Evolutionary conservation across 305 asterid species (phyloP).

Genomic region (Vinca major): DNA sequence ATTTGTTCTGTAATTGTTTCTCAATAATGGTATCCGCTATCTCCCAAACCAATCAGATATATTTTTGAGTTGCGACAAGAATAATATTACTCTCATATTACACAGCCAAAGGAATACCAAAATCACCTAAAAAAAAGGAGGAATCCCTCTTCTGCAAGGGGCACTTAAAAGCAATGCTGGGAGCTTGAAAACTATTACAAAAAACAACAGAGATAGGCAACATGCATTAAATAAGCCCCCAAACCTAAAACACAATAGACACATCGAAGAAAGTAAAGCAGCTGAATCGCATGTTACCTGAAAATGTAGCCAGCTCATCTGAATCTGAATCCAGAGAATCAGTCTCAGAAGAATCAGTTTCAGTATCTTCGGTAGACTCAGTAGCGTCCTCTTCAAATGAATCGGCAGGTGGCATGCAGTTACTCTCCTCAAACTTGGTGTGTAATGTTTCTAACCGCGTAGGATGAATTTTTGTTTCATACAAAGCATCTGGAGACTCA

Average conservation of each 20-base stretch:
- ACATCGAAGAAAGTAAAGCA: not conserved
- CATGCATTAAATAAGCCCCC: not conserved
- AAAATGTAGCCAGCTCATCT: constrained; percentile 56
- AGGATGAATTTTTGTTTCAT: constrained; percentile 33
- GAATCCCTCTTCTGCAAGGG: too few species aligned
- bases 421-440: constrained; percentile 42
- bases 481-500: constrained; percentile 42
- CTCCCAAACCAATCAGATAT: not conserved
- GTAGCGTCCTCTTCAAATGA: constrained; percentile 49
- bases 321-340: constrained; percentile 76
- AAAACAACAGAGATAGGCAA: not conserved
- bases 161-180: not conserved
- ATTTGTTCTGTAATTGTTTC: not conserved
- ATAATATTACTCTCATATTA: not conserved
- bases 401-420: constrained; percentile 31
- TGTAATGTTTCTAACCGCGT: constrained; percentile 40
- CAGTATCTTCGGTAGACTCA: constrained; percentile 79
- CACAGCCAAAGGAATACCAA: not conserved
- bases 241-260: not conserved
- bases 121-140: too few species aligned
- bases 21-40: not conserved
- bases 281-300: constrained; percentile 35
- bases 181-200: not conserved
- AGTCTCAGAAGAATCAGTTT: constrained; percentile 84
- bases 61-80: not conserved